A percentile compares a stretch with the other conserved stretches of the same genome.
These are phyloP conservation scores for Mixia osmundae DNA, from an alignment of 1,284 basidiomycete species.

Conservation along the genomic window DNA sequence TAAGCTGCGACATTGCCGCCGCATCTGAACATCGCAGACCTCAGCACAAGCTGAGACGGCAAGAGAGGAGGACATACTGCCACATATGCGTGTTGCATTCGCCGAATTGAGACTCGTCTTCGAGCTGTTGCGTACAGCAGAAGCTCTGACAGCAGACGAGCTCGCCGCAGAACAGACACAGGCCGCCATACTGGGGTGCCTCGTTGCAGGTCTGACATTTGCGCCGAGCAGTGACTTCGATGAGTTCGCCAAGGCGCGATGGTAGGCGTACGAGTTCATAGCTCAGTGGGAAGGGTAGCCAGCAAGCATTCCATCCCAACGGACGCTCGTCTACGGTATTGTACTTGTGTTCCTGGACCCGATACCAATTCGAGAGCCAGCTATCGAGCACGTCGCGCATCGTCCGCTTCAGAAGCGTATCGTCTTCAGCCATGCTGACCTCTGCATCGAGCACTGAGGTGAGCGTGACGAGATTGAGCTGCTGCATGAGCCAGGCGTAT, in stretches of 20 bases:
- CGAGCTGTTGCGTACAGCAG: conserved; percentile 53
- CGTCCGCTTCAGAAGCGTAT: no score
- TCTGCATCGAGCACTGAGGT: no score
- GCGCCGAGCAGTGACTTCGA: conserved; percentile 41
- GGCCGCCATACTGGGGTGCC: conserved; percentile 60
- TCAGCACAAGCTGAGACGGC: not conserved
- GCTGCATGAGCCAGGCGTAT: no score
- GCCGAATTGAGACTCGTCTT: conserved; percentile 31
- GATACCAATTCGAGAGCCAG: no score
- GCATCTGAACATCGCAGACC: conserved; percentile 41
- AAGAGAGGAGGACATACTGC: conserved; percentile 38
- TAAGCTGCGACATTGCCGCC: conserved; percentile 71
- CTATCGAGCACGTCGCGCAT: no score
- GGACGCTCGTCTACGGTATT: no score
- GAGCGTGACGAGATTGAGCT: no score
- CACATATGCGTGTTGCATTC: conserved; percentile 92
- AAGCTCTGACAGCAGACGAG: conserved; percentile 77
- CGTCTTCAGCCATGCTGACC: no score
- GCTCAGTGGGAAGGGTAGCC: no score
- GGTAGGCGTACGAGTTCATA: conserved; percentile 73
- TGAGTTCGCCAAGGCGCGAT: conserved; percentile 53
- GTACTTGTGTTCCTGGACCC: no score
- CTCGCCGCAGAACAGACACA: conserved; percentile 76
- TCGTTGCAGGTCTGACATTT: conserved; percentile 55
- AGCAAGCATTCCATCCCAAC: no score